Evolutionary conservation across 257 asterid genomes (phyloP), one percentile per base, ranked within the genome.

Genomic region (Solanum megistacrolobum): DNA sequence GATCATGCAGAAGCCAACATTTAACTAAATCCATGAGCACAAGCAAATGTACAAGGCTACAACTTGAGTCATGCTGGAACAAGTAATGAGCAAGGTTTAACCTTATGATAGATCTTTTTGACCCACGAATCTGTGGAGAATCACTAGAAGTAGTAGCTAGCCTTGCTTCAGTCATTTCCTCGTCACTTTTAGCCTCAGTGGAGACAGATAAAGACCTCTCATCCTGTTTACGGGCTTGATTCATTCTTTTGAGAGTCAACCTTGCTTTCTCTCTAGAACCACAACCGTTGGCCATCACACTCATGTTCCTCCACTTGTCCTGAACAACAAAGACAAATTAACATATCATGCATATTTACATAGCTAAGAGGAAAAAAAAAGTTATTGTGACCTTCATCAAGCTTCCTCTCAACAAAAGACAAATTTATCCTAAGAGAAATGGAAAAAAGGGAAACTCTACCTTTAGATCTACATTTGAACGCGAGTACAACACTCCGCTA

Each of bases 271-370:
- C 98, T 84, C 98, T 89, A 62, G 99, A 95, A 6, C 98, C 98
- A 95, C 94, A 94, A 79, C 98, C 98, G 52, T 93, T 97, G 21
- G 98, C 95, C 96, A 97, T 96, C 79, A 97, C 98, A 91, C 98
- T 94, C 97, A 97, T 92, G 93, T 96, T 97, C 94, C 98, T 92
- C 99, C 99, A 97, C 91, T 97, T 97, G 90, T 97, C 99, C 99
- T 97, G 89, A 87, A 86, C 88, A 88, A 14, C 21, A 48, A 48
- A 48, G 7, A 48, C 55, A 86, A 86, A 74, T 87, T 71, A 68
- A 55, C 31, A 23, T 39, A 46, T 83, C 83, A 72, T 71, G 72
- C 88, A 86, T 34, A 72, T 13, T 12, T 32, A 46, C 9, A 81
- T 43, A 46, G n/a, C 36, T 12, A 29, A 32, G 14, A n/a, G n/a